phyloP scores from a whole-genome alignment of 2,329 filamentous ascomycete species.

The Arthroderma sp. region DNA sequence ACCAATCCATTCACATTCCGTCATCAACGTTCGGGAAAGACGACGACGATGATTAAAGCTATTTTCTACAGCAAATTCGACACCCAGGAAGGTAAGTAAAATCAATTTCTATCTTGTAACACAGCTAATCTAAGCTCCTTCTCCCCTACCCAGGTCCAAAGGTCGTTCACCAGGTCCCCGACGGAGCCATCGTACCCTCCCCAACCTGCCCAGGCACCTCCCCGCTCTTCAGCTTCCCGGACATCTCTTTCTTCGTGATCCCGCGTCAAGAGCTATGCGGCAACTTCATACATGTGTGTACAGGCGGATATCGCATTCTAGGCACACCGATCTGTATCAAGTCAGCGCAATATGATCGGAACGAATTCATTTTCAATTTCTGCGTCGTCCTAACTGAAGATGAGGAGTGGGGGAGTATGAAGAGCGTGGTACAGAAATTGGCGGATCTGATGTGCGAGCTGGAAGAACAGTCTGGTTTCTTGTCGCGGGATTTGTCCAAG shows the following conservation, averaged over 20 bases:
- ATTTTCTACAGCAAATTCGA: slow-evolving; percentile 58
- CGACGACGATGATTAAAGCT: slow-evolving; percentile 42
- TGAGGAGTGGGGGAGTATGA: slow-evolving; percentile 63
- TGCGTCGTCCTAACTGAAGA: slow-evolving; percentile 64
- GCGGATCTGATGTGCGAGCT: slow-evolving; percentile 75
- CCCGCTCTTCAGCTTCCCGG: slow-evolving; percentile 72
- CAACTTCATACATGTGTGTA: slow-evolving; percentile 59
- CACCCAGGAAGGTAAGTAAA: slow-evolving; percentile 37
- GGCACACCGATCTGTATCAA: slow-evolving; percentile 83
- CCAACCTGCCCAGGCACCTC: slow-evolving; percentile 34
- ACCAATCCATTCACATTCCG: not conserved
- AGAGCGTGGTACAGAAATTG: slow-evolving; percentile 72
- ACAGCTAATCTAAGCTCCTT: slow-evolving; percentile 3
- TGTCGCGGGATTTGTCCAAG: slow-evolving; percentile 38
- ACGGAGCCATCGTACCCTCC: slow-evolving; percentile 41
- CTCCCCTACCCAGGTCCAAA: slow-evolving; percentile 37
- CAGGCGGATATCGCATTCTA: slow-evolving; percentile 67
- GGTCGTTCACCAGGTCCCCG: slow-evolving; percentile 51
- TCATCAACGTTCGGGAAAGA: not conserved
- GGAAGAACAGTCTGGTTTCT: slow-evolving; percentile 79
- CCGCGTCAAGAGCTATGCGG: slow-evolving; percentile 92
- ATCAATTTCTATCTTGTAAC: not conserved
- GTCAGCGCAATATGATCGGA: slow-evolving; percentile 69
- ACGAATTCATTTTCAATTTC: slow-evolving; percentile 98
- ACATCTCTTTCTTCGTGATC: slow-evolving; percentile 84